Evolutionary conservation across 306 rosid species (phyloP), one percentile per base, ranked within the genome.

Genomic region (Pterocarpus macrocarpus): DNA sequence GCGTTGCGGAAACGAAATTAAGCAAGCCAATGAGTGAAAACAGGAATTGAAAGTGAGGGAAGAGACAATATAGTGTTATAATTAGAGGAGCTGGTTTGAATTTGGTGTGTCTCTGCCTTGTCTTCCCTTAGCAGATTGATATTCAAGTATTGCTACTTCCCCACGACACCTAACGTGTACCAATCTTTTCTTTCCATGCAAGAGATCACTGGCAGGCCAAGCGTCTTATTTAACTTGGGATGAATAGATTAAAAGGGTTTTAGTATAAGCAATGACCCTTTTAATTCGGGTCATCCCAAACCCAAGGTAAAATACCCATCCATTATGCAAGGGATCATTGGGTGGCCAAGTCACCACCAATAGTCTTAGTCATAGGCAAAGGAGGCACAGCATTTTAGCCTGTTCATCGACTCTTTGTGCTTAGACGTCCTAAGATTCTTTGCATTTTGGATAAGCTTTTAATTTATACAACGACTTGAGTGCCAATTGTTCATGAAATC

Each of bases 101-200:
- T 72, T 65, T 65, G 75, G 57, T 33, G 22, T 76, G 44, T 71
- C 79, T 71, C 0, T 78, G 0, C 2, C 47, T 43, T 43, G 1
- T 47, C 67, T 59, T 66, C 38, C 33, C 59, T 73, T 32, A n/a
- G 28, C 28, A 22, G 28, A 22, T 22, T 22, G 28, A 22, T 22
- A 22, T 22, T 22, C 28, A 41, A 43, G 47, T 8, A 43, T 65
- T 77, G 55, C 41, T 8, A 50, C 14, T 73, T 63, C 79, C 61
- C 71, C 69, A 70, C 39, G 64, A n/a, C 67, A 76, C 78, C 82
- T 76, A 76, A 82, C 67, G 12, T 69, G 12, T 50, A 67, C 45
- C 28, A 47, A 7, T 81, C 12, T 28, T 73, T 45, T n/a, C 38
- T 49, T 63, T 16, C 13, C 14, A 73, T 56, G 67, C 67, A 73